Evolutionary conservation across 1,284 basidiomycete species (phyloP), one percentile per base, ranked within the genome.

Genomic region (Rhodotorula sp.): DNA sequence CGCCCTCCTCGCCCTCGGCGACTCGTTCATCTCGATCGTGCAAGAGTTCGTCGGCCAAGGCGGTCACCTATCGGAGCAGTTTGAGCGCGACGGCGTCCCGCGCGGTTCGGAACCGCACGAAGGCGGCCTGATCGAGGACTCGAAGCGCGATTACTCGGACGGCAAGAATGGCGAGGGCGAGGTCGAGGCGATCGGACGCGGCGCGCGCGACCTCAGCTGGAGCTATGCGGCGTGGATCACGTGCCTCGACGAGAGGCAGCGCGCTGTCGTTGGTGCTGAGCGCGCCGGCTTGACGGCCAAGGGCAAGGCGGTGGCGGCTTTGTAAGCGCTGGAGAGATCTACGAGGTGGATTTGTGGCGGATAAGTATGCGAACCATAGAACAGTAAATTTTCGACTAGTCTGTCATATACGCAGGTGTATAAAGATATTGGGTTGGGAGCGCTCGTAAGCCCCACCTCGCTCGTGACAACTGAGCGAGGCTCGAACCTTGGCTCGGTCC

Each of bases 131-230:
- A 3, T 70, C 52, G 68, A 73, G 49, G 68, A 69, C 34, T 47
- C 46, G n/a, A 70, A 69, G 65, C 57, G 47, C 47, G 58, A 69
- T n/a, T 48, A 10, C 1, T 31, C 39, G 48, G 46, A 54, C 34
- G 68, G 63, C 7, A 29, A 39, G 58, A 58, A 61, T 18, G 26
- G 26, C 12, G 54, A 56, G 26, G n/a, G 18, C 16, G 54, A 56
- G 26, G 68, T 65, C 39, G 61, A 60, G 29, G 60, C 57, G 21
- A 65, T 70, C 39, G 71, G 71, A 7, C 64, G 73, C 3, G 83
- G 83, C 14, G 83, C 83, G 23, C 74, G 79, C 46, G 80, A 83
- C 56, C 69, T 84, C 21, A 83, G 82, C 5, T 84, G 83, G 83
- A 81, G 80, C 23, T 83, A 83, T 69, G 81, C 81, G 2, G 78